A percentile compares a stretch with the other conserved stretches of the same genome.
Conservation (phyloP, 208 protist species). For the Trypanosoma lewisi region DNA sequence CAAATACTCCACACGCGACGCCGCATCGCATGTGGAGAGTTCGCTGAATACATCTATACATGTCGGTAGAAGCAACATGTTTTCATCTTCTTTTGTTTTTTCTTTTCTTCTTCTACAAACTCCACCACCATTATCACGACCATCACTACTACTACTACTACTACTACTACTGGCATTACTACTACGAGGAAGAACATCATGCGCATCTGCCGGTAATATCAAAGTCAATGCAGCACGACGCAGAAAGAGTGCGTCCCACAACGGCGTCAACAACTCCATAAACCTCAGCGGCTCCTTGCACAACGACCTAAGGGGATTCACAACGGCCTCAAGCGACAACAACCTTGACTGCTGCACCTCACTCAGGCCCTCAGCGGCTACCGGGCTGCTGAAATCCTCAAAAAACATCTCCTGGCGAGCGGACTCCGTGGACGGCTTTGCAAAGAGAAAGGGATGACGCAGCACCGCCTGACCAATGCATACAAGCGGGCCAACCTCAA, state of each 20-base stretch:
- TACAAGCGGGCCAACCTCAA: slow-evolving; percentile 51
- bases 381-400: slow-evolving; percentile 26
- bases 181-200: slow-evolving; percentile 51
- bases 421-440: slow-evolving; percentile 33
- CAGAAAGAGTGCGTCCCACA: slow-evolving; percentile 66
- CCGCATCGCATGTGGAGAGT: slow-evolving; percentile 21
- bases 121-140: not conserved
- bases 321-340: slow-evolving; percentile 31
- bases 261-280: slow-evolving; percentile 35
- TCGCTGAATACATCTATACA: slow-evolving; percentile 20
- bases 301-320: slow-evolving; percentile 36
- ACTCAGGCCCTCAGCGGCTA: slow-evolving; percentile 12
- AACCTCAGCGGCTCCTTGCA: slow-evolving; percentile 51
- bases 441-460: slow-evolving; percentile 58
- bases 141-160: slow-evolving; percentile 2
- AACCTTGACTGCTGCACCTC: slow-evolving; percentile 33
- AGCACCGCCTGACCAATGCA: slow-evolving; percentile 43
- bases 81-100: not conserved
- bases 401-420: slow-evolving; percentile 35
- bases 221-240: slow-evolving; percentile 51
- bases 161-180: not conserved
- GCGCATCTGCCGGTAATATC: slow-evolving; percentile 54
- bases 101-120: not conserved
- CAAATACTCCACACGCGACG: slow-evolving; percentile 36
- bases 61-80: not conserved